Base-by-base conservation (phyloP, 2,329 filamentous ascomycete genomes). In the Sclerotiophoma versabilis region DNA sequence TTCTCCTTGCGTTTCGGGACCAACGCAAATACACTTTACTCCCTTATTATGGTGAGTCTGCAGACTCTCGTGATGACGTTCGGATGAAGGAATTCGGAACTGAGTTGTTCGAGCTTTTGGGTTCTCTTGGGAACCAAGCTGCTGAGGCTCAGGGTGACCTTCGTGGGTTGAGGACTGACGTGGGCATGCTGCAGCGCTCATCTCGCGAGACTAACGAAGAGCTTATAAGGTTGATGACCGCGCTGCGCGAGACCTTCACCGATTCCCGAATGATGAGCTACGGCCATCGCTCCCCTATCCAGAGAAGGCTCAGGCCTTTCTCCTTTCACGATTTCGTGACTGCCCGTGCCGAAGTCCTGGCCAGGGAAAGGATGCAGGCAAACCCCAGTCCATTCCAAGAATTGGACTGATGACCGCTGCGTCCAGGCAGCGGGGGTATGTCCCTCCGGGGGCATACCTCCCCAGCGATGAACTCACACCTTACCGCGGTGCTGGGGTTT, bases 361-460 rank as follows among this genome's bases (percentile, higher is more conserved):
- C 51, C 19, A 39, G 51, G 45, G 46, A 58, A 55, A 37, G 49
- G 54, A 51, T 36, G 33, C 55, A 55, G 51, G 55, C 55, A 55
- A 54, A 14, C 32, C 30, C 55, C 50, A 55, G 22, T 58, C 47
- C 51, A 54, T 47, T 52, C 51, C 51, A 23, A 38, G 55, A 58
- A 19, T 55, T 55, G 55, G 55, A 58, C 30, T 55, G 51, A 58
- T 58, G 55, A 58, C n/a, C 33, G 42, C 36, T 36, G 42, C 49
- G 25, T 37, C 32, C 20, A 36, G 49, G 49, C 34, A 36, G 41
- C 47, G 41, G 49, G 49, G 43, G 30, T 41, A 26, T 44, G 4
- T 27, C 47, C 45, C 27, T 27, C 23, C 23, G 49, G 33, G 19
- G 34, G 34, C 42, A 11, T 33, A 36, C 49, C 33, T 47, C 49